Evolutionary conservation across 2,329 filamentous ascomycete species (phyloP).

Genomic region (Atkinsonella texensis): DNA sequence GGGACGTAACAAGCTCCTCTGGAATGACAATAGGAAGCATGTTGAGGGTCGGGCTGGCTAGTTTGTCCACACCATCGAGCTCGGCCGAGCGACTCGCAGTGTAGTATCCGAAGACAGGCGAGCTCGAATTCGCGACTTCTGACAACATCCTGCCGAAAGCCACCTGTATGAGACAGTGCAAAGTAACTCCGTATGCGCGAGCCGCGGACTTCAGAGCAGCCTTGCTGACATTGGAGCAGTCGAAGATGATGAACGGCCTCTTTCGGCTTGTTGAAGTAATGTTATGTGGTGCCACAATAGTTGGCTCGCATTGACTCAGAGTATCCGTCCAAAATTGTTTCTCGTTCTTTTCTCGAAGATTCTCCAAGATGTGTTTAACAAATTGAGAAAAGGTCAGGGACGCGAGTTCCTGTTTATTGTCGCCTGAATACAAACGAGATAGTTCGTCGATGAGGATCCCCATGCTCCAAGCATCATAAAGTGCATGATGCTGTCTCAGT

Average conservation of each 20-base stretch:
- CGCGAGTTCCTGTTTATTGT: not conserved
- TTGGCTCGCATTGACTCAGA: not conserved
- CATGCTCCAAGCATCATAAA: constrained; percentile 1
- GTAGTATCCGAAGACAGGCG: not conserved
- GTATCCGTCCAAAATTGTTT: not conserved
- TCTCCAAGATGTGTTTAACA: not conserved
- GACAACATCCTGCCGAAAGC: constrained; percentile 6
- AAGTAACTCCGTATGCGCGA: constrained; percentile 1
- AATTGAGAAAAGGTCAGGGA: not conserved
- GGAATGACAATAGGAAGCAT: not conserved
- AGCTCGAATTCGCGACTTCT: not conserved
- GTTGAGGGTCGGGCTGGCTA: not conserved
- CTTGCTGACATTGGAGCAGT: constrained; percentile 3
- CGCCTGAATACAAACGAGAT: not conserved
- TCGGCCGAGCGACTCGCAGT: not conserved
- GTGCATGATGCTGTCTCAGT: not conserved
- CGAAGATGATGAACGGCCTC: not conserved
- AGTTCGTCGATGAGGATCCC: not conserved
- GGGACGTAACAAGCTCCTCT: not conserved
- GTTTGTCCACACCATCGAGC: not conserved
- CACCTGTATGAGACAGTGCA: constrained; percentile 3
- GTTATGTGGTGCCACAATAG: not conserved
- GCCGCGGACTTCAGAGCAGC: constrained; percentile 4
- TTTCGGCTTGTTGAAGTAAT: not conserved
- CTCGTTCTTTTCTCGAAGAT: not conserved